Evolutionary conservation across 306 rosid genomes (phyloP).

Genomic region (Cicer bijugum): DNA sequence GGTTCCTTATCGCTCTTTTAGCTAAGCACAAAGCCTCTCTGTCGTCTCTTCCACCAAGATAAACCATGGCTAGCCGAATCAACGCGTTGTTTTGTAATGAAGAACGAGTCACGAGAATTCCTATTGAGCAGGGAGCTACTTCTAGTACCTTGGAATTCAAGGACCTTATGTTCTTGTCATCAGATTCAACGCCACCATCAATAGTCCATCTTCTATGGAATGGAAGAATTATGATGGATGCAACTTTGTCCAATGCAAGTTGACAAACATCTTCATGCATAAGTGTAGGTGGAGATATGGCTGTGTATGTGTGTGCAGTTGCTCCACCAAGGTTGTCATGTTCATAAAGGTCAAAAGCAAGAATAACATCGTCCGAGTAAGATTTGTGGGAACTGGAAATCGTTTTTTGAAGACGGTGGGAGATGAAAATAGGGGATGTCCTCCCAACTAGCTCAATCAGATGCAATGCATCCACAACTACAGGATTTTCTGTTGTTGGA

Average conservation of each 20-base stretch:
- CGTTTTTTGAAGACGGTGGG: slow-evolving; percentile 49
- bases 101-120: slow-evolving; percentile 54
- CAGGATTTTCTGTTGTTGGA: slow-evolving; percentile 48
- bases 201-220: slow-evolving; percentile 59
- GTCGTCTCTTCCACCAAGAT: slow-evolving; percentile 62
- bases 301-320: slow-evolving; percentile 48
- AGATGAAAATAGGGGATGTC: slow-evolving; percentile 50
- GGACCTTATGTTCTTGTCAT: slow-evolving; percentile 51
- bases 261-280: slow-evolving; percentile 68
- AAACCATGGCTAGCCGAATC: slow-evolving; percentile 51
- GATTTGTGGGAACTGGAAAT: slow-evolving; percentile 23
- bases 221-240: slow-evolving; percentile 57
- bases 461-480: slow-evolving; percentile 52
- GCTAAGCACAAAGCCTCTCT: slow-evolving; percentile 59
- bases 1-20: slow-evolving; percentile 48
- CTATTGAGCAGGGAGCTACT: slow-evolving; percentile 62
- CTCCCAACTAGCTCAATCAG: slow-evolving; percentile 56
- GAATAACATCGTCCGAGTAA: slow-evolving; percentile 51
- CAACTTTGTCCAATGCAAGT: slow-evolving; percentile 55
- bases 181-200: slow-evolving; percentile 52
- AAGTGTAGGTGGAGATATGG: slow-evolving; percentile 48
- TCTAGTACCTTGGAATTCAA: slow-evolving; percentile 51
- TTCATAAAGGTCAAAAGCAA: slow-evolving; percentile 48
- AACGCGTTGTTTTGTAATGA: background rate
- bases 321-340: slow-evolving; percentile 41